phyloP scores from a whole-genome alignment of 192 early-diverging fungal species.

The Chytriomyces sp. region DNA sequence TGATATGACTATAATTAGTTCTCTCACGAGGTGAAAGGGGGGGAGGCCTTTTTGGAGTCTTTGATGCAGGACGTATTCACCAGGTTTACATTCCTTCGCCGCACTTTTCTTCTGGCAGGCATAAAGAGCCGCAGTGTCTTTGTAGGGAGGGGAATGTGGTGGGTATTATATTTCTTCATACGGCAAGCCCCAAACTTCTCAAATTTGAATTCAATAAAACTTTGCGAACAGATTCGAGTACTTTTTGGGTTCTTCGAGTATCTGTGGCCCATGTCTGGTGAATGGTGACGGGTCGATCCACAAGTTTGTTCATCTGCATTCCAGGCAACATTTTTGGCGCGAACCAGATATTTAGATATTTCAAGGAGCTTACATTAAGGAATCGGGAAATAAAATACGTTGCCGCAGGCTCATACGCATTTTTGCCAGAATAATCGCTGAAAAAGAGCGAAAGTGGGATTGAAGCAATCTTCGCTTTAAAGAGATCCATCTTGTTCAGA shows the following conservation, averaged over 20 bases:
- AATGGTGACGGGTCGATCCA: conserved; percentile 49
- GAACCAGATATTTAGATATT: conserved; percentile 46
- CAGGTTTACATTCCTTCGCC: too few relatives aligned
- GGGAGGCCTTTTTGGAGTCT: too few relatives aligned
- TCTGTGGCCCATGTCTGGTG: conserved; percentile 65
- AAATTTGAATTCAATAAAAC: conserved; percentile 28
- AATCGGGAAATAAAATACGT: too few relatives aligned
- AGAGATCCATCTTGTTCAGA: conserved; percentile 66
- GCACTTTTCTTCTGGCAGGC: too few relatives aligned
- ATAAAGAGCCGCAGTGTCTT: too few relatives aligned
- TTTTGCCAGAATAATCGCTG: conserved; percentile 53
- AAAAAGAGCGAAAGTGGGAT: conserved; percentile 54
- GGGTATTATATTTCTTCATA: too few relatives aligned
- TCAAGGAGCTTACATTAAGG: conserved; percentile 38
- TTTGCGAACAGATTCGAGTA: conserved; percentile 22
- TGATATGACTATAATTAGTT: too few relatives aligned
- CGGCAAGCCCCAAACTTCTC: too few relatives aligned
- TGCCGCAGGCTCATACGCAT: too few relatives aligned
- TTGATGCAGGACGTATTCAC: too few relatives aligned
- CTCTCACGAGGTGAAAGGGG: too few relatives aligned
- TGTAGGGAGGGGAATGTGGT: too few relatives aligned
- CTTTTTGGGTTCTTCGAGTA: conserved; percentile 52
- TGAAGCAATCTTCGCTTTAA: conserved; percentile 51
- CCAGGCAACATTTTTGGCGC: conserved; percentile 34
- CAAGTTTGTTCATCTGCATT: conserved; percentile 39